Evolutionary conservation across 805 yeast species (phyloP), one percentile per base, ranked within the genome.

Genomic region (Lipomyces chichibuensis): DNA sequence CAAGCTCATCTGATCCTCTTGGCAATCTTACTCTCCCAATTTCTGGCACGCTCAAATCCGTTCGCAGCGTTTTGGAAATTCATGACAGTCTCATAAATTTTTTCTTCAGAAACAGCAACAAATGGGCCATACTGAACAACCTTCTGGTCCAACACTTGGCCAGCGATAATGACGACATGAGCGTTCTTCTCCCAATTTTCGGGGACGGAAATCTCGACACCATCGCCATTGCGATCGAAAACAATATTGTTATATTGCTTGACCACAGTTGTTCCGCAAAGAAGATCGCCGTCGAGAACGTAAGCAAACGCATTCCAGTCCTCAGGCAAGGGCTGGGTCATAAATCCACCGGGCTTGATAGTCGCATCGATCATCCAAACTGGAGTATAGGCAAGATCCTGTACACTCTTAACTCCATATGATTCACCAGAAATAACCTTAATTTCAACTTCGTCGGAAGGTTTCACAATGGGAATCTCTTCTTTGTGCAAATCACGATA

Each of bases 51-150:
- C 64, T 77, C 79, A 60, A 77, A 77, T n/a, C 80, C 79, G 65
- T 77, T 77, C 51, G 66, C 9, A 7, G 65, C 67, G 33, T 63
- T 53, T 77, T 89, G 94, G 76, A 89, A 93, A 75, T 90, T 92
- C 77, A 79, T 73, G 73, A 90, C 87, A 0, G 91, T 95, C 72
- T 88, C 78, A 71, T 86, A 83, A 67, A 92, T 88, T 69, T 85
- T 85, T 62, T 86, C 89, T 63, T 83, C 82, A 27, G 88, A 79
- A 7, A 90, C 85, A 69, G 90, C 94, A 23, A 92, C 97, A 75
- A 92, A 93, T 14, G 97, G 97, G 20, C 97, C 97, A 75, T 92
- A 88, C 75, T 92, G 97, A 39, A 91, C 89, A 64, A 89, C 82
- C 20, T 86, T 85, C 66, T 75, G 77, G 51, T 75, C 75, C 32